Evolutionary conservation across 2,329 filamentous ascomycete genomes (phyloP), one percentile per base, ranked within the genome.

Genomic region (Scedosporium dehoogii): DNA sequence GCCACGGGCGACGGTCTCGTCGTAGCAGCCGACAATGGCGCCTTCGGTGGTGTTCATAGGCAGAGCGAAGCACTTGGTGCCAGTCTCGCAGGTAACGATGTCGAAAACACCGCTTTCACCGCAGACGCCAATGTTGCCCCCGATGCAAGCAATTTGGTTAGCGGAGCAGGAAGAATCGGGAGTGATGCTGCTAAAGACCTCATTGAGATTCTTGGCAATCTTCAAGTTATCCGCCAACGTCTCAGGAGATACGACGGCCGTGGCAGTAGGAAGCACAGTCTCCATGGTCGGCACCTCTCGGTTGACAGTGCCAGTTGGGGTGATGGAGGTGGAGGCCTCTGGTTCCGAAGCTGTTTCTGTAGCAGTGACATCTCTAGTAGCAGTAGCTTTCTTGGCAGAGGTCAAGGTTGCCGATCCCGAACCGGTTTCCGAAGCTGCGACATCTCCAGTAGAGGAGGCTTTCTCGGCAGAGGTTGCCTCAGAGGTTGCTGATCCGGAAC

Each of bases 111-210:
- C 78, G 4, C 64, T 63, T 23, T 65, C 62, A 29, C 71, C 70
- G 67, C 84, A 87, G 14, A 69, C 69, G n/a, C 74, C 82, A 4
- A 80, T 67, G 59, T 78, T 74, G 23, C 81, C 79, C 14, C 73
- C 69, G 55, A 86, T 78, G 61, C 84, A 86, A 4, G 83, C 82
- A 2, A 76, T 74, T 63, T 85, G 79, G 27, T 73, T 73, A 1
- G 68, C 61, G 0, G 67, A 68, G 68, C 84, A 86, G 59, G 78
- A 73, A 2, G 80, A 79, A 21, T 77, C 66, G 5, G 75, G 71
- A 0, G 76, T 79, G 41, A 82, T 71, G 1, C 66, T 69, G 27
- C 74, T 73, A 64, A 81, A 84, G 25, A 79, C 65, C 9, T 71
- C 65, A 69, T 86, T 86, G 67, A 81, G 77, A 3, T 70, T 63